These are phyloP conservation scores for Dipodascopsis tothii DNA, from an alignment of 805 yeast species.

Conservation along the genomic window DNA sequence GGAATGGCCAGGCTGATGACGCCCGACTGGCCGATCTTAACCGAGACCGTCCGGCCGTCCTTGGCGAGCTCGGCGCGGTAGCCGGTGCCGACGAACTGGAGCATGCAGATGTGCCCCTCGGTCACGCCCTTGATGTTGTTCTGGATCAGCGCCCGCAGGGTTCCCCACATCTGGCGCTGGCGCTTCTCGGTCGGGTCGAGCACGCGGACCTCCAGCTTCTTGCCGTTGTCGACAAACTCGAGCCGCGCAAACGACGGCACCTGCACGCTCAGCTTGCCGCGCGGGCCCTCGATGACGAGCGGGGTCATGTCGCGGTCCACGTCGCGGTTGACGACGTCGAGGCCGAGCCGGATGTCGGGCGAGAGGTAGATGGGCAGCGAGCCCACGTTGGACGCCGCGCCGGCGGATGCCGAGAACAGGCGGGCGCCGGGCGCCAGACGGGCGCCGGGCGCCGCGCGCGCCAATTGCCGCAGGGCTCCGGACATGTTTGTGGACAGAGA, in stretches of 20 bases:
- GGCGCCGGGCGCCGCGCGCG: conserved; percentile 1
- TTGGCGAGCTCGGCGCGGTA: conserved; percentile 66
- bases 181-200: conserved; percentile 47
- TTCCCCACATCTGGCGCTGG: conserved; percentile 94
- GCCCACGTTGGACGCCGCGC: conserved; percentile 60
- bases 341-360: conserved; percentile 47
- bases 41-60: conserved; percentile 51
- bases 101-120: conserved; percentile 83
- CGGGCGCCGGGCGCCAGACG: not conserved
- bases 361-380: conserved; percentile 65
- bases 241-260: conserved; percentile 41
- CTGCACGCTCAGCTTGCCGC: conserved; percentile 55
- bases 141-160: conserved; percentile 67
- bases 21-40: conserved; percentile 84
- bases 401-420: conserved; percentile 10
- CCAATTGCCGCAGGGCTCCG: no score
- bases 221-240: conserved; percentile 47
- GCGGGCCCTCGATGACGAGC: conserved; percentile 67
- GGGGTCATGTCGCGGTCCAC: conserved; percentile 36
- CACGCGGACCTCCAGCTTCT: conserved; percentile 49
- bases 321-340: conserved; percentile 28
- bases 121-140: conserved; percentile 81
- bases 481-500: no score
- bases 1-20: conserved; percentile 74
- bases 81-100: conserved; percentile 93